Evolutionary conservation across 176 grass and related monocot species (phyloP), one percentile per base, ranked within the genome.

Genomic region (Olyra latifolia): DNA sequence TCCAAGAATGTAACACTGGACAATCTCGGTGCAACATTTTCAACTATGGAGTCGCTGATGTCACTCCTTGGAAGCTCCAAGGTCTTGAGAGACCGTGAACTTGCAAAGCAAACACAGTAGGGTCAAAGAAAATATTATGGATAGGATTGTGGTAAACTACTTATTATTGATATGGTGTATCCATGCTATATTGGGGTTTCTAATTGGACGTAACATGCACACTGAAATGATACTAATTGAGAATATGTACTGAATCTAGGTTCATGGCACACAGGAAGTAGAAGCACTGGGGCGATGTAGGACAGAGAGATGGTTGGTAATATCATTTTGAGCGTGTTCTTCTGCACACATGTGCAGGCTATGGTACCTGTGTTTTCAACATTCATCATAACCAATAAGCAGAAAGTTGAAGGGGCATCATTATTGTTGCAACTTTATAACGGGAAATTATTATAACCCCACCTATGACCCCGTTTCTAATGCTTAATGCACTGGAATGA

Each of bases 21-120:
- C 9, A 99, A 53, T 23, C 81, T 83, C 15, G 84, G 92, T 7
- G 92, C 92, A 2, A 93, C 86, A 14, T 79, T 82, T 44, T 99
- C 96, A 47, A 91, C 92, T 23, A 95, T 84, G 39, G 86, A 85
- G 72, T 99, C 90, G 15, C 84, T 91, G 83, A 99, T 99, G 76
- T 95, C 85, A 19, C 96, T 99, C 69, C 96, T 56, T 13, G 96
- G 92, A n/a, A 99, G 82, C 86, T 99, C 96, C 64, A 99, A 62
- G 8, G 75, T 91, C 71, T 83, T 89, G 16, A 99, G 87, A 41
- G 92, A 82, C 16, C 79, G 70, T 4, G 92, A 90, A 27, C 96
- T 99, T 55, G 56, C 14, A 82, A 88, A 62, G 24, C 3, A 71
- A 46, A 41, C 4, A 83, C 6, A 20, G 52, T 9, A 54, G 45